Evolutionary conservation across 164 flowering plant species (phyloP), one percentile per base, ranked within the genome.

Genomic region (Vitis rotundifolia): DNA sequence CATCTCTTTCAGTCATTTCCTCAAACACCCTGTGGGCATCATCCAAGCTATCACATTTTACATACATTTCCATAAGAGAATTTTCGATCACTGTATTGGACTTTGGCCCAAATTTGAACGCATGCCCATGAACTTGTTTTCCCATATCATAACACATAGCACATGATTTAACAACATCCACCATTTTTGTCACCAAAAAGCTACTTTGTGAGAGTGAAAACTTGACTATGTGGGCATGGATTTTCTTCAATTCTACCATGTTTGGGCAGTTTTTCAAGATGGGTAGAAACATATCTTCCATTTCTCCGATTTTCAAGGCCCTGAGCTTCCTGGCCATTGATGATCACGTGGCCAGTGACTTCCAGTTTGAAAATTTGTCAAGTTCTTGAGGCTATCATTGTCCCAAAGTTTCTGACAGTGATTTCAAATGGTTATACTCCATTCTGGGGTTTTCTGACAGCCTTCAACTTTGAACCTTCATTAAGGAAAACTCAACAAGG

Each of bases 121-220:
- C 72, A 63, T 87, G 92, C 51, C 82, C 91, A 72, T 92, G 97
- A 71, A 92, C 73, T 74, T 88, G 90, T 64, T 73, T 83, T 3
- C 89, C 92, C 59, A 87, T 74, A 68, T 59, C 47, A 10, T 69
- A 68, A 63, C 50, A 50, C 67, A 72, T 11, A 65, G 82, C 78
- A 52, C 87, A 85, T 7, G 88, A 82, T 72, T 86, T 90, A 8
- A 88, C 59, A 37, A 85, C 79, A 52, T 84, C 85, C 12, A 92
- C 70, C 89, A 92, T 90, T 75, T 89, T 91, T 9, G 93, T 90
- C 15, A 73, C 82, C 68, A 92, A 70, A 76, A 84, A 90, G 67
- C 74, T 90, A 87, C 95, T 87, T 69, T 85, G 89, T 7, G 88
- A 76, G 1, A 92, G 67, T 3, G 85, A 82, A 29, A 72, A 70